Base-by-base conservation (phyloP, 1,284 basidiomycete species). In the Takashimella tepidaria region DNA sequence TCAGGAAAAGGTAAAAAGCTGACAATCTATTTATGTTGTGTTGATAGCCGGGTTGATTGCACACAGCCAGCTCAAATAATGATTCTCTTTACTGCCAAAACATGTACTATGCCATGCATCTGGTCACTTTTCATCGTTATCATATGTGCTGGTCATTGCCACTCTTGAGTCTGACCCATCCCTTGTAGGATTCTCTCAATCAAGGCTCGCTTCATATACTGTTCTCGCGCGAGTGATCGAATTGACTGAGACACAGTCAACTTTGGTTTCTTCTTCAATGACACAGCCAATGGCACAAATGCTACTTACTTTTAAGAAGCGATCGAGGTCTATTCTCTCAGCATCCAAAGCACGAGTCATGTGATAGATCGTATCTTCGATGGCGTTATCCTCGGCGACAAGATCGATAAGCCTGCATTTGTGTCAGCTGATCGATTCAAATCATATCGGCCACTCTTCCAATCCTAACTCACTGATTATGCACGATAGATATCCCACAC, bases 341-440 rank as follows among this genome's bases (percentile, higher is more conserved):
- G 88, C 81, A 68, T 95, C 95, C 59, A 99, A 79, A 3, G 92
- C 95, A 54, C 93, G 83, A 54, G 93, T 91, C 49, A 99, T 82
- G 72, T 98, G 93, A 76, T 98, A 98, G 56, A 98, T 87, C 23
- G 95, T 95, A 75, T 98, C 96, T 74, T 97, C 92, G 65, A 98
- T 91, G 0, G 95, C 92, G 64, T 93, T 92, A 74, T 98, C 96
- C 73, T 98, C 96, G n/a, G 96, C 92, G 5, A 97, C 86, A 21
- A 98, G 80, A 70, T 96, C 90, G 61, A 98, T 84, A 22, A 98
- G 79, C 74, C 93, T 97, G 69, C 10, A 3, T 50, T 56, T 21
- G 49, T 45, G n/a, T 19, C 5, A n/a, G 4, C 8, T 23, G 40
- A n/a, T 23, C 27, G 26, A 5, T 3, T 22, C 46, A 45, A 11